These are phyloP conservation scores for Flagelloscypha sp. DNA, from an alignment of 768 basidiomycete species.

Conservation along the genomic window DNA sequence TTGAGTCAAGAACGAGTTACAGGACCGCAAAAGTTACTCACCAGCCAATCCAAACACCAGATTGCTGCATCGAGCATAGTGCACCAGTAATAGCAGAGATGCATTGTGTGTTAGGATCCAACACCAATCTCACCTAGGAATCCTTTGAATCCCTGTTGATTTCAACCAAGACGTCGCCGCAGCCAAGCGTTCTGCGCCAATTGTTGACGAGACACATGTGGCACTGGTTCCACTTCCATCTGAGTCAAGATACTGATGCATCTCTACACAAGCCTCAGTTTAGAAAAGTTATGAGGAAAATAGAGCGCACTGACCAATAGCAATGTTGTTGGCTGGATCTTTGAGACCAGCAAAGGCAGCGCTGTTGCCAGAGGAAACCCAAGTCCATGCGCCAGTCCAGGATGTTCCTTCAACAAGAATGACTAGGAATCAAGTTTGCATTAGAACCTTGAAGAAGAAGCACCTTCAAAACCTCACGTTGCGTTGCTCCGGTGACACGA, in stretches of 20 bases:
- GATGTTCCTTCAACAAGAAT: slow-evolving; percentile 33
- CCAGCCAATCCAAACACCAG: slow-evolving; percentile 48
- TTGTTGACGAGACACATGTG: slow-evolving; percentile 50
- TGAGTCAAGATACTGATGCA: slow-evolving; percentile 66
- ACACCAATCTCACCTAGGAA: slow-evolving; percentile 59
- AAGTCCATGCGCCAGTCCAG: slow-evolving; percentile 57
- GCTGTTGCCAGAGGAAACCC: slow-evolving; percentile 50
- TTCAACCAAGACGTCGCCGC: slow-evolving; percentile 53
- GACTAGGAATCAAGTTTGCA: slow-evolving; percentile 16
- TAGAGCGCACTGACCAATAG: slow-evolving; percentile 41
- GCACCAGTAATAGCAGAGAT: slow-evolving; percentile 46
- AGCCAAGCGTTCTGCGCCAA: slow-evolving; percentile 49
- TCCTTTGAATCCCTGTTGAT: slow-evolving; percentile 49
- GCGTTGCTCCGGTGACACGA: slow-evolving; percentile 51
- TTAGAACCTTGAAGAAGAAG: slow-evolving; percentile 1
- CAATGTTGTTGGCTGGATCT: slow-evolving; percentile 56
- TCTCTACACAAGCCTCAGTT: slow-evolving; percentile 28
- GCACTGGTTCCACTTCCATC: slow-evolving; percentile 50
- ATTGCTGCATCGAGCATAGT: slow-evolving; percentile 49
- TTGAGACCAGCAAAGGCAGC: slow-evolving; percentile 41
- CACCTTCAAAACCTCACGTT: slow-evolving; percentile 40
- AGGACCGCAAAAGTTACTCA: not conserved
- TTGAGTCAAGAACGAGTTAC: not conserved
- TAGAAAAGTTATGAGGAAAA: not conserved
- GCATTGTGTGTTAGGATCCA: slow-evolving; percentile 38